Percentiles rank a stretch among this genome's conserved stretches.
Evolutionary conservation across 176 grass and related monocot genomes (phyloP).

Genomic region (Eremochloa ophiuroides): DNA sequence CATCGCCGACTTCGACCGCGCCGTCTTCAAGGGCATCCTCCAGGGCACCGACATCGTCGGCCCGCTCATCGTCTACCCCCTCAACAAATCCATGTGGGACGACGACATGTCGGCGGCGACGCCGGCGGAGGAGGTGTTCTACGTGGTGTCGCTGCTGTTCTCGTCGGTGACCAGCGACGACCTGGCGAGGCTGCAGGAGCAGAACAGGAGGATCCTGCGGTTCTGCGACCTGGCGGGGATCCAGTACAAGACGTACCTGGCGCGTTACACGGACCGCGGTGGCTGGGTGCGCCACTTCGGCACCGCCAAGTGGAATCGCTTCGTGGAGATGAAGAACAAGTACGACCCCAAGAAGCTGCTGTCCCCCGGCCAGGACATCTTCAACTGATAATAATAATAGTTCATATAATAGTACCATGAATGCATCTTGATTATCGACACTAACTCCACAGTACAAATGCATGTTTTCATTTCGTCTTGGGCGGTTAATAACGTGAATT

Average conservation of each 20-base stretch:
- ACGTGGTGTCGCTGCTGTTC: conserved; percentile 58
- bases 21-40: conserved; percentile 64
- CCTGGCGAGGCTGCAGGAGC: conserved; percentile 31
- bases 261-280: conserved; percentile 28
- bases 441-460: background rate
- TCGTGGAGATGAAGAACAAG: conserved; percentile 63
- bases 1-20: conserved; percentile 60
- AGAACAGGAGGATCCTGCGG: conserved; percentile 58
- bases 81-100: conserved; percentile 84
- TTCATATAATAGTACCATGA: background rate
- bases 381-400: conserved; percentile 38
- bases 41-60: conserved; percentile 44
- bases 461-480: background rate
- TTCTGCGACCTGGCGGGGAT: conserved; percentile 61
- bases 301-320: conserved; percentile 44
- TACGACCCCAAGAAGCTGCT: conserved; percentile 78
- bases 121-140: conserved; percentile 78
- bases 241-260: conserved; percentile 66
- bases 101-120: conserved; percentile 58
- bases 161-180: conserved; percentile 28
- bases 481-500: background rate
- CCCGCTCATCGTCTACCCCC: conserved; percentile 55
- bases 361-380: conserved; percentile 77
- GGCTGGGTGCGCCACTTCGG: conserved; percentile 80
- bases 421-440: background rate